These are phyloP conservation scores for Kokia cookei DNA, from an alignment of 441 rosid species.

Conservation along the genomic window DNA sequence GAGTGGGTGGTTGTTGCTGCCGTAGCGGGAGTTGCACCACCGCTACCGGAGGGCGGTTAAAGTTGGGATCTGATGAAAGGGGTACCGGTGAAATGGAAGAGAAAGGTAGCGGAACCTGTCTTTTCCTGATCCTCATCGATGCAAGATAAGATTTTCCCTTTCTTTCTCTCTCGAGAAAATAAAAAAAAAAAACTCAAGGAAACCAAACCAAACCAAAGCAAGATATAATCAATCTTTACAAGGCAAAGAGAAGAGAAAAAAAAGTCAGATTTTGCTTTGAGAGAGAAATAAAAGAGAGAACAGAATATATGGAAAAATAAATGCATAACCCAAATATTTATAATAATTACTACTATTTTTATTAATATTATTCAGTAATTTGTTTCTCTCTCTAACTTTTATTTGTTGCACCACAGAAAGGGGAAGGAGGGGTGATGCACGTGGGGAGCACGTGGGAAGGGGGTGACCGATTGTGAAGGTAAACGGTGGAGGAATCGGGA, in stretches of 20 bases:
- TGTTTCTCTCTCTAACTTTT: constrained; percentile 33
- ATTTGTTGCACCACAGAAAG: constrained; percentile 69
- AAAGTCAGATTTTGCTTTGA: neutral
- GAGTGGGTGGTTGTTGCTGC: neutral
- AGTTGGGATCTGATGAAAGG: constrained; percentile 83
- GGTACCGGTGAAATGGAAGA: constrained; percentile 76
- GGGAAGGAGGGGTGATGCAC: constrained; percentile 16
- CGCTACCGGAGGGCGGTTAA: constrained; percentile 24
- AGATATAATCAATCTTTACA: constrained; percentile 10
- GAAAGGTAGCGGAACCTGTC: constrained; percentile 63
- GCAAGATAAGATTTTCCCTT: constrained; percentile 1
- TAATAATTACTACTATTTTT: neutral
- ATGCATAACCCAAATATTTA: constrained; percentile 13
- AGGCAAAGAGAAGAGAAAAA: neutral
- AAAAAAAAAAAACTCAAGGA: neutral
- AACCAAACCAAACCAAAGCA: neutral
- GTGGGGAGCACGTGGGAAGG: constrained; percentile 2
- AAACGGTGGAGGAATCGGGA: constrained; percentile 48
- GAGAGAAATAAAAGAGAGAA: neutral
- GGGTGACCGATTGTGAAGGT: constrained; percentile 7
- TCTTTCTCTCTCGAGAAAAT: neutral
- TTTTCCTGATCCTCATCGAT: constrained; percentile 91
- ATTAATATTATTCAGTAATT: neutral
- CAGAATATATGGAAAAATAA: neutral
- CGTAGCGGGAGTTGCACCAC: constrained; percentile 53